These are phyloP conservation scores for Cyberlindnera euphorbiae DNA, from an alignment of 805 yeast genomes.

Conservation along the genomic window DNA sequence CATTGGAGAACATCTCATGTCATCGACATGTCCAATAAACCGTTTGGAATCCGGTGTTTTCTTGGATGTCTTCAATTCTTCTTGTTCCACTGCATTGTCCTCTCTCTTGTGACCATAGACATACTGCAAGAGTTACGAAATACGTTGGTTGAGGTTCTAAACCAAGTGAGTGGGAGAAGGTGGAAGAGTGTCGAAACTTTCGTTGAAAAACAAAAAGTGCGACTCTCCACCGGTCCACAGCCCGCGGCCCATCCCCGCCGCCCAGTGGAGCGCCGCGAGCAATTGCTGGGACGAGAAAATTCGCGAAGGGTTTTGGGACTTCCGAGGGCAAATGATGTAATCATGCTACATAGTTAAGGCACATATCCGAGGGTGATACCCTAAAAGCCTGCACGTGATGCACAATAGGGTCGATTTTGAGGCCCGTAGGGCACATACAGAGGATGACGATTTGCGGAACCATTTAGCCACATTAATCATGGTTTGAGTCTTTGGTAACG, in stretches of 20 bases:
- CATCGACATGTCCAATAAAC: too few species aligned
- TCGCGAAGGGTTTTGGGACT: slow-evolving; percentile 3
- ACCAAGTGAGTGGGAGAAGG: slow-evolving; percentile 8
- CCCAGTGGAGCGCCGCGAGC: too few species aligned
- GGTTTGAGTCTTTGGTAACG: background rate
- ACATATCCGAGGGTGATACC: slow-evolving; percentile 1
- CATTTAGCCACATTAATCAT: too few species aligned
- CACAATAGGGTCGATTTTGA: slow-evolving; percentile 2
- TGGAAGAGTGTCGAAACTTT: slow-evolving; percentile 17
- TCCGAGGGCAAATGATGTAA: slow-evolving; percentile 7
- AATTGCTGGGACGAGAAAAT: background rate
- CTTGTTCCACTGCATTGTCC: background rate
- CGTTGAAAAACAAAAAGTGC: slow-evolving; percentile 16
- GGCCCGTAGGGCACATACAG: background rate
- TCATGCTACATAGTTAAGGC: background rate
- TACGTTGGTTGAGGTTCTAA: slow-evolving; percentile 18
- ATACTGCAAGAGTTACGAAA: slow-evolving; percentile 21
- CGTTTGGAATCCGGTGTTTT: too few species aligned
- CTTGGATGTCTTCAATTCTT: background rate
- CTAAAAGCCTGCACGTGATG: slow-evolving; percentile 10
- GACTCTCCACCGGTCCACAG: background rate
- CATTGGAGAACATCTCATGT: too few species aligned
- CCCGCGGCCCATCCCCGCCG: background rate
- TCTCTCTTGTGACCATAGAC: slow-evolving; percentile 10
- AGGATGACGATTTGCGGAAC: background rate